Evolutionary conservation across 176 grass and related monocot genomes (phyloP), one percentile per base, ranked within the genome.

Genomic region (Oryza meridionalis): DNA sequence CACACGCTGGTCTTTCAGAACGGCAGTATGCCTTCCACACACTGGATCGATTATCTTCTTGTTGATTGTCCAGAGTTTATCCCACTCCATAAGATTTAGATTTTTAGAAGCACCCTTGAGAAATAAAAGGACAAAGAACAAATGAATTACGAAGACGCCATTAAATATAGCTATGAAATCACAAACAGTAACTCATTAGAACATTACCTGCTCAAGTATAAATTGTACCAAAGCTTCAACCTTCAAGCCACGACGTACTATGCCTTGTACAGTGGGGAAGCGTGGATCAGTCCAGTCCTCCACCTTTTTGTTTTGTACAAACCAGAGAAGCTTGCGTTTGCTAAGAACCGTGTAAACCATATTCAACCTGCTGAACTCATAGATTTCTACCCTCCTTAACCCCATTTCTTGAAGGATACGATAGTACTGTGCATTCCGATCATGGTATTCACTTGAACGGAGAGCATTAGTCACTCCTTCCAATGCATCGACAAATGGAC

Each of bases 11-110:
- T 91, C 88, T 78, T 89, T 90, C 44, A 91, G 76, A 44, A 98
- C 87, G 25, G 95, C 89, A 13, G 92, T 94, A 81, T 98, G 92
- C 75, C 95, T 92, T 21, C 90, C 82, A 45, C 95, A 95, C 72
- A 94, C 88, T 53, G 95, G 95, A 81, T 95, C 95, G 59, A 94
- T 88, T 82, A 93, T 88, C 81, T 90, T 98, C 69, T 98, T 95
- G 88, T 94, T 98, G 69, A 95, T 95, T 45, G 92, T 98, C 95
- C 92, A 95, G 51, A 98, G 85, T 78, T 94, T 98, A 84, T 98
- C 95, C 92, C 92, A 91, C 84, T 98, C 92, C 92, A 98, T 98
- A 51, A 98, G 88, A 89, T 98, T 98, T 17, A 98, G 85, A 84
- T 94, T 98, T 77, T 98, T 94, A 27, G 95, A 98, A 45, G 92